Percentiles rank a stretch among this genome's conserved stretches.
These are phyloP conservation scores for Litchi chinensis DNA, from an alignment of 345 rosid species.

Conservation along the genomic window DNA sequence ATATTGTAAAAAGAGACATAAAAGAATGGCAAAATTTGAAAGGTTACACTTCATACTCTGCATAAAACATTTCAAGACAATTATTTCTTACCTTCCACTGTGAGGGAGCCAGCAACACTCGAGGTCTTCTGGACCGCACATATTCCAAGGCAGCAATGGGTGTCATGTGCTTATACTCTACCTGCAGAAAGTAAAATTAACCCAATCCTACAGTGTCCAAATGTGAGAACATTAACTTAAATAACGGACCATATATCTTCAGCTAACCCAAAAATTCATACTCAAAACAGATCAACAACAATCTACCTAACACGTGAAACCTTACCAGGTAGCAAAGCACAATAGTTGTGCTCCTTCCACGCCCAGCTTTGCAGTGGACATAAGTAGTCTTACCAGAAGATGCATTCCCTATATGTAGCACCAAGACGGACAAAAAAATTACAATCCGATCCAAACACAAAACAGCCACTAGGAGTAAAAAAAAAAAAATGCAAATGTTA, in stretches of 20 bases:
- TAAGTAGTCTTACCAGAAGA: constrained; percentile 66
- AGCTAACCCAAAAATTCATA: neutral
- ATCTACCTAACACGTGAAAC: constrained; percentile 4
- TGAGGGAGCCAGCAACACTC: constrained; percentile 62
- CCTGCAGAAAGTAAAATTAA: constrained; percentile 35
- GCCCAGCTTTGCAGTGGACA: constrained; percentile 96
- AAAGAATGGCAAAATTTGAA: neutral
- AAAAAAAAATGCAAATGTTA: neutral
- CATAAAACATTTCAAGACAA: neutral
- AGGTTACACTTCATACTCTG: neutral
- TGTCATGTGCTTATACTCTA: constrained; percentile 57
- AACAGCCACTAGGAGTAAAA: constrained; percentile 3
- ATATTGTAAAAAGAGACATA: neutral
- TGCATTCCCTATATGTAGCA: constrained; percentile 50
- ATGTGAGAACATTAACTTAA: neutral
- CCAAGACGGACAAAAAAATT: constrained; percentile 7
- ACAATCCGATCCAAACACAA: neutral
- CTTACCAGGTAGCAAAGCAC: constrained; percentile 84
- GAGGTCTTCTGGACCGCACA: constrained; percentile 65
- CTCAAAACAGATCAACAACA: neutral
- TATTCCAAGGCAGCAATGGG: constrained; percentile 55
- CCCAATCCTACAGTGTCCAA: constrained; percentile 11
- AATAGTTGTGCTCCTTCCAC: constrained; percentile 90
- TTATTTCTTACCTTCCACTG: constrained; percentile 58
- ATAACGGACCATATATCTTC: neutral